Evolutionary conservation across 352 stramenopile species (phyloP).

Genomic region (Globisporangium spiculum): DNA sequence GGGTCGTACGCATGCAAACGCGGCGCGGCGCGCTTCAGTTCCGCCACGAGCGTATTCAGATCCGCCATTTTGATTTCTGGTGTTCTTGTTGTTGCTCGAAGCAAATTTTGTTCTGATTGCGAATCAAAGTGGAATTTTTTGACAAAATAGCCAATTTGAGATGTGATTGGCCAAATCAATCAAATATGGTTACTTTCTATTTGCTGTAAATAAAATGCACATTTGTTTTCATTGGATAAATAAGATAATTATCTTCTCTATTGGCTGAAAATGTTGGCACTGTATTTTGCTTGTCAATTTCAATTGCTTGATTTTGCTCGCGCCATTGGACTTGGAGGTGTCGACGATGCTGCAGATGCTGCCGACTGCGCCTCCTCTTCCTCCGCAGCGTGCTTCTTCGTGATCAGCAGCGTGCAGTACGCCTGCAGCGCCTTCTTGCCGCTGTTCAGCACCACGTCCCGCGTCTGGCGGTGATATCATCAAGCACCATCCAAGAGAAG

Average conservation of each 20-base stretch:
- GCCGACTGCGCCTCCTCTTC: constrained; percentile 25
- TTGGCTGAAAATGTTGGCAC: not conserved
- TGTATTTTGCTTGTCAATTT: not conserved
- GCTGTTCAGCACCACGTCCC: constrained; percentile 65
- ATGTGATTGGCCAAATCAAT: not conserved
- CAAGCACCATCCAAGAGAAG: not conserved
- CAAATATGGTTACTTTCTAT: not conserved
- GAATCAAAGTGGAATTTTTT: not conserved
- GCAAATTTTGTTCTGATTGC: not conserved
- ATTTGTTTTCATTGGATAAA: not conserved
- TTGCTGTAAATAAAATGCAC: not conserved
- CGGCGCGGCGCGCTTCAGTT: constrained; percentile 54
- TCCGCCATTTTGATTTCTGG: constrained; percentile 19
- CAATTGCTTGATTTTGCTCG: not conserved
- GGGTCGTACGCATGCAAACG: constrained; percentile 63
- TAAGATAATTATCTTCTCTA: not conserved
- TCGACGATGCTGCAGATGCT: not conserved
- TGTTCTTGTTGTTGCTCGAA: not conserved
- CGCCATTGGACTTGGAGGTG: not conserved
- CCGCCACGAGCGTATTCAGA: constrained; percentile 35
- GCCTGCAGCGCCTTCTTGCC: constrained; percentile 70
- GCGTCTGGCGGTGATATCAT: constrained; percentile 24
- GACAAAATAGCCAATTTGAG: not conserved
- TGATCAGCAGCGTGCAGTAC: constrained; percentile 67
- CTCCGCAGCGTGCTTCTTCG: constrained; percentile 39